Conservation (phyloP, 2,329 filamentous ascomycete genomes). For the Fusarium domesticum region DNA sequence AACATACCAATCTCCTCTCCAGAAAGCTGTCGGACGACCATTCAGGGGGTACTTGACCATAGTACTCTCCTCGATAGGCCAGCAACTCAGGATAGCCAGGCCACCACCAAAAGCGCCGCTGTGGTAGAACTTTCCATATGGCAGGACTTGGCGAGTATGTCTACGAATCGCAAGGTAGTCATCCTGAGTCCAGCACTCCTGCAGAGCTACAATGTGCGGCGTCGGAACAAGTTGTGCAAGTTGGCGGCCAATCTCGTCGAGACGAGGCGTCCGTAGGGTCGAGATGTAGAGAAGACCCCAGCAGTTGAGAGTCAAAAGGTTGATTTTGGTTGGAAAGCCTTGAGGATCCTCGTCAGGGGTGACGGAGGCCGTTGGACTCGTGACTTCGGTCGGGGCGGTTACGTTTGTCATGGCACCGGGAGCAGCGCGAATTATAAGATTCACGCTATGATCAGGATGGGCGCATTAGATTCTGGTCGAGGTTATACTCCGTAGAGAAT, state of each 20-base stretch:
- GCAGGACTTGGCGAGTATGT: slow-evolving; percentile 70
- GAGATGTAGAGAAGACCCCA: slow-evolving; percentile 92
- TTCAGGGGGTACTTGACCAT: slow-evolving; percentile 91
- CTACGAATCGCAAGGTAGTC: slow-evolving; percentile 78
- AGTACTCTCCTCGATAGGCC: slow-evolving; percentile 85
- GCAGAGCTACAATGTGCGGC: slow-evolving; percentile 85
- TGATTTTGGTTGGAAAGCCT: slow-evolving; percentile 57
- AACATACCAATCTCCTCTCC: slow-evolving; percentile 92
- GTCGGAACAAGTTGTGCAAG: slow-evolving; percentile 65
- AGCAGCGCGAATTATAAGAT: slow-evolving; percentile 5
- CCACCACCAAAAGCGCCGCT: slow-evolving; percentile 87
- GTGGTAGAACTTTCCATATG: slow-evolving; percentile 90
- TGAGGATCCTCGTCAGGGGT: slow-evolving; percentile 26
- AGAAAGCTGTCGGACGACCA: slow-evolving; percentile 89
- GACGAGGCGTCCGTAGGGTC: slow-evolving; percentile 70
- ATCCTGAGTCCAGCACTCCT: slow-evolving; percentile 89
- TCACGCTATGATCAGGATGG: neutral
- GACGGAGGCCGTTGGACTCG: slow-evolving; percentile 18
- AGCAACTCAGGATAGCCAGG: slow-evolving; percentile 82
- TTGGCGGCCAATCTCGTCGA: slow-evolving; percentile 79
- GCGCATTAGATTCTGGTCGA: too few species aligned
- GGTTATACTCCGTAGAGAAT: too few species aligned
- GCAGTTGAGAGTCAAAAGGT: slow-evolving; percentile 88
- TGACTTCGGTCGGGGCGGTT: slow-evolving; percentile 17
- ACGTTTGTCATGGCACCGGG: slow-evolving; percentile 22